Percentiles rank a stretch among this genome's conserved stretches.
Conservation (phyloP, 768 basidiomycete species). For the Macrolepiota dolichaula region DNA sequence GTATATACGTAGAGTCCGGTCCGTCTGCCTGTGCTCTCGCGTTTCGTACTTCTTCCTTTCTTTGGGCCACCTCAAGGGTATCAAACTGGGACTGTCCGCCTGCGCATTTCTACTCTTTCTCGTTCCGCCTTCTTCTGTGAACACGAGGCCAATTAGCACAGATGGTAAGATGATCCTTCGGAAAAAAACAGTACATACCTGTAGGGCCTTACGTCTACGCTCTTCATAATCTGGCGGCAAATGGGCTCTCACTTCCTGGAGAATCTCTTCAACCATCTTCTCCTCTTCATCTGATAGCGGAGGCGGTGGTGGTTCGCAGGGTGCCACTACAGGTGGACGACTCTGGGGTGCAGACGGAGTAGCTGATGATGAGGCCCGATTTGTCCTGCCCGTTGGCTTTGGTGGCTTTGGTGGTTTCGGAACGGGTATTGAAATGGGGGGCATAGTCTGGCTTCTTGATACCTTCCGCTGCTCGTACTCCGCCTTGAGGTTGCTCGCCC, state of each 20-base stretch:
- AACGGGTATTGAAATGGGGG: not conserved
- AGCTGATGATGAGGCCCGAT: not conserved
- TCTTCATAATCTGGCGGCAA: constrained; percentile 62
- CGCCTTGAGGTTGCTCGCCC: constrained; percentile 13
- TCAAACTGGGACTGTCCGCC: constrained; percentile 5
- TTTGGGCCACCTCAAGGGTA: not conserved
- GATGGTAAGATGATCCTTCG: not conserved
- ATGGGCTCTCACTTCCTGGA: constrained; percentile 46
- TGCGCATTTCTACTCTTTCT: constrained; percentile 20
- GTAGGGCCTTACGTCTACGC: constrained; percentile 46
- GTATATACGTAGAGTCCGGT: not conserved
- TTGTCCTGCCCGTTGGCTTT: not conserved
- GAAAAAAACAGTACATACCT: constrained; percentile 29
- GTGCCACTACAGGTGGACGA: not conserved
- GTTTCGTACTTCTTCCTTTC: not conserved
- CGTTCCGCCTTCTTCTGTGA: constrained; percentile 28
- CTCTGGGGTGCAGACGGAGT: not conserved
- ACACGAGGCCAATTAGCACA: not conserved
- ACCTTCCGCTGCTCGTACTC: constrained; percentile 10
- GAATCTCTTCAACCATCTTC: constrained; percentile 48
- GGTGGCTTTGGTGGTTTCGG: not conserved
- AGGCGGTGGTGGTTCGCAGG: constrained; percentile 1
- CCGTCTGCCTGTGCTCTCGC: not conserved
- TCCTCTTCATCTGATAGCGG: constrained; percentile 28
- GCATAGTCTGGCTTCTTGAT: constrained; percentile 1